A percentile compares a stretch with the other conserved stretches of the same genome.
Conservation (phyloP, 1,284 basidiomycete species). For the Ceratobasidium sp. region DNA sequence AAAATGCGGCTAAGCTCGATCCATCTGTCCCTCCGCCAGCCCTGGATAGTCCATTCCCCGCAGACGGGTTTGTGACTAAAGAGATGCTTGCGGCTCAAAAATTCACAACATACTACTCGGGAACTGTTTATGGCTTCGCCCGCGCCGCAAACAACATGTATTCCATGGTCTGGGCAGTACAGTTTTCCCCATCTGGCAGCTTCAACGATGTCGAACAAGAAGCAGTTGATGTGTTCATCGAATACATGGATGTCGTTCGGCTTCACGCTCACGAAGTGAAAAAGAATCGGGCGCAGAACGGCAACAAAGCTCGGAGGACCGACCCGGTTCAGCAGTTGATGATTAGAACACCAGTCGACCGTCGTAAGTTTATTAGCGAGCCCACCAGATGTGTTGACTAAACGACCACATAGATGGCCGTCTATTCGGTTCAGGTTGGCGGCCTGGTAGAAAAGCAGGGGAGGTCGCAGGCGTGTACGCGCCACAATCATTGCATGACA, state of each 20-base stretch:
- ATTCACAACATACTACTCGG: not conserved
- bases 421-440: slow-evolving; percentile 1
- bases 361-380: too few species aligned
- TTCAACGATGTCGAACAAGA: not conserved
- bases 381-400: too few species aligned
- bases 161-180: slow-evolving; percentile 10
- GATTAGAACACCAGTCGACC: too few species aligned
- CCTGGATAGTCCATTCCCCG: not conserved
- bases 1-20: not conserved
- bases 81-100: not conserved
- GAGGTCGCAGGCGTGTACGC: not conserved
- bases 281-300: not conserved
- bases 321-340: not conserved
- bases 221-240: slow-evolving; percentile 4
- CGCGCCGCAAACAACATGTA: not conserved
- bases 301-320: not conserved
- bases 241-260: not conserved
- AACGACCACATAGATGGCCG: not conserved
- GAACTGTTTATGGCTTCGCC: slow-evolving; percentile 15
- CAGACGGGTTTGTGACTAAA: not conserved
- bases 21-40: not conserved
- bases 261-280: not conserved
- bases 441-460: not conserved
- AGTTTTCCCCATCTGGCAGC: not conserved
- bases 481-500: not conserved